phyloP scores from a whole-genome alignment of 2,329 filamentous ascomycete species.

The Trichoderma koningii region DNA sequence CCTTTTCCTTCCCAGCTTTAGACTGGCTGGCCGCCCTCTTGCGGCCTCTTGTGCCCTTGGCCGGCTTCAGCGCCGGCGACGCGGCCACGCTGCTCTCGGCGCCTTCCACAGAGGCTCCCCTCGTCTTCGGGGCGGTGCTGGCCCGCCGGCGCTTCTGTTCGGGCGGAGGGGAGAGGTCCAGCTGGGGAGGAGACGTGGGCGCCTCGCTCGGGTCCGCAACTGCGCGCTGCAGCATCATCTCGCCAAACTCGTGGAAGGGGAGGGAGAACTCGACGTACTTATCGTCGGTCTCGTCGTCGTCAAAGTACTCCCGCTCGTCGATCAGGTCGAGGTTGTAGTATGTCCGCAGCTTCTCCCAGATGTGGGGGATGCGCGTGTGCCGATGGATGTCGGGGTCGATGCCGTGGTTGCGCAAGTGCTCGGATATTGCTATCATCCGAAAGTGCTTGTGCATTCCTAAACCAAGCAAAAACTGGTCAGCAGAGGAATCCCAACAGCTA shows the following conservation, averaged over 20 bases:
- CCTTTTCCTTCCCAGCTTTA: conserved; percentile 40
- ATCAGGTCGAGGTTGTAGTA: conserved; percentile 85
- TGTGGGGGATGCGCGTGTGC: conserved; percentile 86
- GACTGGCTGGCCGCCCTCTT: conserved; percentile 48
- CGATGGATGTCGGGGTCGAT: conserved; percentile 68
- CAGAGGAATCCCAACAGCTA: neutral
- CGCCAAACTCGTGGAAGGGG: conserved; percentile 51
- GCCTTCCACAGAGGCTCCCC: conserved; percentile 51
- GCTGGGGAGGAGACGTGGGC: conserved; percentile 49
- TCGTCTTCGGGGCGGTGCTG: conserved; percentile 40
- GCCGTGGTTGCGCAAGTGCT: conserved; percentile 77
- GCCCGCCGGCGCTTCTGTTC: conserved; percentile 51
- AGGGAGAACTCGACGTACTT: conserved; percentile 68
- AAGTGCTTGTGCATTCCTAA: conserved; percentile 89
- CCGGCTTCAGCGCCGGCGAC: conserved; percentile 42
- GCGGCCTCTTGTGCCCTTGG: conserved; percentile 47
- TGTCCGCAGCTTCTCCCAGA: conserved; percentile 83
- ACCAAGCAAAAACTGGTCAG: neutral
- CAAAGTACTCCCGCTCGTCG: conserved; percentile 77
- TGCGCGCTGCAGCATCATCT: conserved; percentile 50
- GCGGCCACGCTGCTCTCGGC: conserved; percentile 45
- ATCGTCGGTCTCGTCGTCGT: conserved; percentile 60
- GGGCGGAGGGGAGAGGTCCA: conserved; percentile 44
- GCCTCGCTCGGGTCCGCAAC: conserved; percentile 51
- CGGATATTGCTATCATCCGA: conserved; percentile 82